Conservation (phyloP, 257 asterid genomes). For the Marsdenia floribunda region DNA sequence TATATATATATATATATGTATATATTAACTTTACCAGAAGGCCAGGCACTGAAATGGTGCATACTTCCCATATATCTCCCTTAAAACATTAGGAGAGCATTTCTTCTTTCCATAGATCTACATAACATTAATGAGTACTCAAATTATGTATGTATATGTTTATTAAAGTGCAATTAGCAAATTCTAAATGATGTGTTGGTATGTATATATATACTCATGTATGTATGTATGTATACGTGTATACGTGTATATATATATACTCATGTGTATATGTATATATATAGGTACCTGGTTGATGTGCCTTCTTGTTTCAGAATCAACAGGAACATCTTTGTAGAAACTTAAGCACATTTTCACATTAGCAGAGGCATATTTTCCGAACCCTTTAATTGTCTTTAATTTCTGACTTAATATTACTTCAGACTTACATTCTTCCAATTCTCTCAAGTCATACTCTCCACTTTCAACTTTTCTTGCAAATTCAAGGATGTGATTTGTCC, state of each 20-base stretch:
- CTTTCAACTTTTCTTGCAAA: slow-evolving; percentile 22
- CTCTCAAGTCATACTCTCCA: slow-evolving; percentile 20
- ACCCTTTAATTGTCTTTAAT: slow-evolving; percentile 21
- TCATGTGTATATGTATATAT: too few relatives aligned
- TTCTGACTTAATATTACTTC: not conserved
- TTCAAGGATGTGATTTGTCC: slow-evolving; percentile 22
- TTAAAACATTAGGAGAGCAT: slow-evolving; percentile 6
- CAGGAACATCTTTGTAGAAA: slow-evolving; percentile 30
- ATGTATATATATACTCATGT: too few relatives aligned
- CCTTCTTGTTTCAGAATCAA: slow-evolving; percentile 41
- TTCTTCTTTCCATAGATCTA: slow-evolving; percentile 29
- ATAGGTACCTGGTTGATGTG: slow-evolving; percentile 33
- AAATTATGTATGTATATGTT: too few relatives aligned
- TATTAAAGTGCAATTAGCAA: too few relatives aligned
- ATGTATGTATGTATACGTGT: too few relatives aligned
- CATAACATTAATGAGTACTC: not conserved
- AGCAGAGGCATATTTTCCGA: slow-evolving; percentile 34
- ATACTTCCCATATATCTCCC: slow-evolving; percentile 31
- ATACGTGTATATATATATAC: too few relatives aligned
- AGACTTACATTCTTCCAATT: slow-evolving; percentile 3
- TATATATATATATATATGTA: too few relatives aligned
- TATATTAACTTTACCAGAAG: slow-evolving; percentile 35
- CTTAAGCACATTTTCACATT: slow-evolving; percentile 47
- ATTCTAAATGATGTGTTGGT: too few relatives aligned
- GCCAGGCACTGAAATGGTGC: slow-evolving; percentile 51